Base-by-base conservation (phyloP, 2,329 filamentous ascomycete genomes). In the Nemania diffusa region DNA sequence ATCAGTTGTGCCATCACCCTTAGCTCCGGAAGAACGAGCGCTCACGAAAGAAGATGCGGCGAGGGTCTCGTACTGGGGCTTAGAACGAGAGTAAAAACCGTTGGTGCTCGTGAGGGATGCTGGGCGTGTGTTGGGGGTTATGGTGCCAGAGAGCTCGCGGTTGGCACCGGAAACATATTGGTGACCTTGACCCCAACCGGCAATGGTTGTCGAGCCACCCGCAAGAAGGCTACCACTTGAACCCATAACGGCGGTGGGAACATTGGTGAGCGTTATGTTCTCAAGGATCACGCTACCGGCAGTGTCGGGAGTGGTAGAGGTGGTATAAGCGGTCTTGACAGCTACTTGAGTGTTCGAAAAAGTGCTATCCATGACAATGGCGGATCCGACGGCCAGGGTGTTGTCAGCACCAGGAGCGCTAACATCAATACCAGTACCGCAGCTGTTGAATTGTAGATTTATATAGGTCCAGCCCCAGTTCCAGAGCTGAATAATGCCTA, bases 381-480 rank as follows among this genome's bases (percentile, higher is more conserved):
- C 84, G 0, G 91, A 93, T 60, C 92, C 91, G 37, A 92, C 90
- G 17, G 85, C 84, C 74, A 90, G 85, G 69, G 73, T 74, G 40
- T 82, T 81, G 29, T 80, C 77, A 6, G 81, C 82, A 22, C 81
- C 81, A 50, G 64, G 44, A 42, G 82, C 84, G 0, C 78, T 79
- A 78, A 92, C 88, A 73, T 91, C 88, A 63, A 92, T 81, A 51
- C 88, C 90, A 51, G 87, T 81, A 4, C 79, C 79, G 72, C 87
- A 88, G 75, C 88, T 84, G 77, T 85, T 85, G 78, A 92, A 87
- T 27, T 79, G 80, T 0, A 91, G 74, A 2, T 84, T 86, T 73
- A 88, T 88, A 79, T 91, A 88, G 6, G 87, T 89, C 88, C 89
- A 93, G 29, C 87, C 87, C 91, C 91, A 93, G 78, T 91, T 86